Conservation (phyloP, 2,329 filamentous ascomycete species). For the Cladosporium sp. region DNA sequence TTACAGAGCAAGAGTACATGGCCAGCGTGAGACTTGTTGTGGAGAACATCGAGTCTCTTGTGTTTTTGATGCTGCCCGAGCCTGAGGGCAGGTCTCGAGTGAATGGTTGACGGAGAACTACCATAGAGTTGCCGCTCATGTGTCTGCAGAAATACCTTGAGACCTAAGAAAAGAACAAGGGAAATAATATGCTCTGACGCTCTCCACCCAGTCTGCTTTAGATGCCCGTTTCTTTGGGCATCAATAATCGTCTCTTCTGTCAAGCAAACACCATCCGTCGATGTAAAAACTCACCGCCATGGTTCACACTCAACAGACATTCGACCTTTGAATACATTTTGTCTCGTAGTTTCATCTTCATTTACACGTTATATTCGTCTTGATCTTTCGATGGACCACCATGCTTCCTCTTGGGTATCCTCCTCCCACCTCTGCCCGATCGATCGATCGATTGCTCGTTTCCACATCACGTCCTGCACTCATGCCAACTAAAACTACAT, state of each 20-base stretch:
- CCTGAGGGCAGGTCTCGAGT: neutral
- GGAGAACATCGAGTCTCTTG: neutral
- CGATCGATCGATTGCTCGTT: neutral
- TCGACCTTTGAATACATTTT: neutral
- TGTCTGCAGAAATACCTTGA: neutral
- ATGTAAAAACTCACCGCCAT: neutral
- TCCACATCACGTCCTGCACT: neutral
- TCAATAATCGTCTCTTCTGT: neutral
- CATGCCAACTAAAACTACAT: neutral
- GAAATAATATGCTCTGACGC: neutral
- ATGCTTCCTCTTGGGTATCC: conserved; percentile 4
- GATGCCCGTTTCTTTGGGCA: neutral
- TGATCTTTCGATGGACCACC: neutral
- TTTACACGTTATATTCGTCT: conserved; percentile 19
- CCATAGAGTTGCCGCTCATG: neutral
- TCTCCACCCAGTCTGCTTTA: neutral
- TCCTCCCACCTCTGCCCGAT: neutral
- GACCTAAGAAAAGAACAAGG: neutral
- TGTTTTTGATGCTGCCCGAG: neutral
- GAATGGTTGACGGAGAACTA: no score
- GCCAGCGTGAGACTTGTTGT: neutral
- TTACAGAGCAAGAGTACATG: neutral
- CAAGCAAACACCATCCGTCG: neutral
- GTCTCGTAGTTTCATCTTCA: conserved; percentile 6
- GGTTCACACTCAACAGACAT: neutral